Conservation (phyloP, 495 filamentous ascomycete genomes). For the Podospora appendiculata region DNA sequence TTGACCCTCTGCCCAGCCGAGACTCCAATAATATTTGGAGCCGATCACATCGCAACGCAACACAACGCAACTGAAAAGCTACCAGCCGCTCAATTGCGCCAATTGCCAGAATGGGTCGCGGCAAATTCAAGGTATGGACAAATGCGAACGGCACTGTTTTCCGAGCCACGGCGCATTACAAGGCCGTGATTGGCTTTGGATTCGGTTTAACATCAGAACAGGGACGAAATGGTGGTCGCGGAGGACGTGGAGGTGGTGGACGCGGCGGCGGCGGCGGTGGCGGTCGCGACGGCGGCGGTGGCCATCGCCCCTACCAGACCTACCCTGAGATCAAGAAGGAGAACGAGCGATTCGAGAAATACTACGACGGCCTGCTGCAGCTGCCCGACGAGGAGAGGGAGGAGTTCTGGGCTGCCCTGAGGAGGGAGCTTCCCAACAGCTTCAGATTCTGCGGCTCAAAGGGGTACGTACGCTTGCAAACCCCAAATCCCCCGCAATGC, state of each 20-base stretch:
- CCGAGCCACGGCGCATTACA: no score
- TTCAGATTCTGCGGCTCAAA: constrained; percentile 94
- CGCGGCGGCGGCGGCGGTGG: constrained; percentile 12
- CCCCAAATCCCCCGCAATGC: no score
- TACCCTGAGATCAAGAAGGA: constrained; percentile 56
- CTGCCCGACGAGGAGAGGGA: constrained; percentile 64
- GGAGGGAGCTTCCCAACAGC: constrained; percentile 82
- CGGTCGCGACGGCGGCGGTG: constrained; percentile 10
- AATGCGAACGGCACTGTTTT: no score
- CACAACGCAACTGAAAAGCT: not conserved
- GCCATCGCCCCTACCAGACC: constrained; percentile 28
- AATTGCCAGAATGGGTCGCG: not conserved
- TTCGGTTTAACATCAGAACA: no score
- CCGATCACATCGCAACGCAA: not conserved
- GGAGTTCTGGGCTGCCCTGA: constrained; percentile 74
- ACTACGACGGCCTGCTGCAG: constrained; percentile 70
- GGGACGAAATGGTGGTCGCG: no score
- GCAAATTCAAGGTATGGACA: not conserved
- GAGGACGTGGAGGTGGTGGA: constrained; percentile 8
- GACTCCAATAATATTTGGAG: not conserved
- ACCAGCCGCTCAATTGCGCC: not conserved
- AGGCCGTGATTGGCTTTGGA: no score
- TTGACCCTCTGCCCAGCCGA: not conserved
- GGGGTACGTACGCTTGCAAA: constrained; percentile 40
- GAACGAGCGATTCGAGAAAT: constrained; percentile 73